Evolutionary conservation across 177 flowering plant genomes (phyloP), one percentile per base, ranked within the genome.

Genomic region (Tripterygium wilfordii): DNA sequence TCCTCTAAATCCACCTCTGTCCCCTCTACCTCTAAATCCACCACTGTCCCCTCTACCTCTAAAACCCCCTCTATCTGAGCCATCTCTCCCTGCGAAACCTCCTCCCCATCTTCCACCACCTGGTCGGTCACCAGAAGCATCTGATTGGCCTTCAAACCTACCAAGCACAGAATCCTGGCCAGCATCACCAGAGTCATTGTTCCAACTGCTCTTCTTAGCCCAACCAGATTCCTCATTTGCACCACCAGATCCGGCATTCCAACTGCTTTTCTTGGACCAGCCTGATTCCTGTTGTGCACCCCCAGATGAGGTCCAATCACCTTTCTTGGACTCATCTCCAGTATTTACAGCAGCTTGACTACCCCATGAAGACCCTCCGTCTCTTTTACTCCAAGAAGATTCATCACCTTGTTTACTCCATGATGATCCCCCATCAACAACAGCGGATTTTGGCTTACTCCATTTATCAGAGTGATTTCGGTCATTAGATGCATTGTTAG

Each of bases 1-100:
- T 23, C 64, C 60, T 17, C 66, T 49, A 52, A 41, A 66, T 2
- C 70, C 71, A 10, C 70, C 76, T 48, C 72, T 36, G 9, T 58
- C 56, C 14, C 50, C 66, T 30, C 66, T 37, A 23, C 78, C 75
- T 30, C 71, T 45, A 40, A 60, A 59, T 1, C 61, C 53, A 15
- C 72, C 66, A 18, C 71, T 23, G 13, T 56, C 70, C 30, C 40
- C 36, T 19, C 72, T 17, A 29, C 57, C 70, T 20, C 65, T 27
- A 30, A 58, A 57, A 2, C 61, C 55, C 14, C 72, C 67, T 17
- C 75, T 32, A 2, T 54, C 71, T 14, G 45, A 61, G 30, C 63
- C 33, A 19, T 62, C 74, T 40, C 74, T 62, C 9, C 69, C 64
- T 15, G 64, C 31, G 3, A 55, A 54, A 1, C 53, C 51, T 12